Conservation (phyloP, 805 yeast genomes). For the Pichia occidentalis region DNA sequence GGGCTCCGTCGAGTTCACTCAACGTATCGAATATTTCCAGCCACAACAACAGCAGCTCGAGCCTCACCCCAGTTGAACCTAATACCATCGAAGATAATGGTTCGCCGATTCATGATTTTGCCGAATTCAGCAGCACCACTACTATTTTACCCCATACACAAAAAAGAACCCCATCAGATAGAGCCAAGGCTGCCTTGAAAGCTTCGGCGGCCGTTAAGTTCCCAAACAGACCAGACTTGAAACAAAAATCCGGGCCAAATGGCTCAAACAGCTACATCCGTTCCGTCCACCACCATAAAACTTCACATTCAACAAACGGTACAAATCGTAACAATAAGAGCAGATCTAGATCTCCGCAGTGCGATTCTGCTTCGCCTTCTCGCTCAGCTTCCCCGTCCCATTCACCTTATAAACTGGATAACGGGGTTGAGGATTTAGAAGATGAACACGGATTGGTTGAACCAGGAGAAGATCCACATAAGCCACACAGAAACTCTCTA, state of each 20-base stretch:
- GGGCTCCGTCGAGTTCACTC: constrained; percentile 32
- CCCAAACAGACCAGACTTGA: constrained; percentile 16
- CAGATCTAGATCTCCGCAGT: constrained; percentile 6
- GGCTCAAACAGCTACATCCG: background rate
- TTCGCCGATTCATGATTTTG: constrained; percentile 1
- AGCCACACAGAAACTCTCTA: constrained; percentile 15
- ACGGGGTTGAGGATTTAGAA: constrained; percentile 14
- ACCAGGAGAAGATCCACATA: constrained; percentile 27
- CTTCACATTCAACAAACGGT: constrained; percentile 3
- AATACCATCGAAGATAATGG: background rate
- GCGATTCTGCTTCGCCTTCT: background rate
- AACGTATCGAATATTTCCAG: constrained; percentile 8
- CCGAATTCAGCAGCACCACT: constrained; percentile 7
- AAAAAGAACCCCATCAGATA: constrained; percentile 23
- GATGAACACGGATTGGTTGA: constrained; percentile 16
- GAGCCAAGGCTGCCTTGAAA: constrained; percentile 28
- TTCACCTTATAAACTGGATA: too few relatives aligned
- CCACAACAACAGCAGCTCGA: constrained; percentile 2
- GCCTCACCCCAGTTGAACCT: background rate
- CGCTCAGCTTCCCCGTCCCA: background rate
- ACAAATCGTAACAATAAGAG: constrained; percentile 3
- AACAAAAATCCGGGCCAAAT: constrained; percentile 1
- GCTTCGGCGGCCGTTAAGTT: constrained; percentile 29
- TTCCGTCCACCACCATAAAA: too few relatives aligned
- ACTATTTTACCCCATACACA: constrained; percentile 9